Base-by-base conservation (phyloP, 352 stramenopile genomes). In the Globisporangium echinulatum region DNA sequence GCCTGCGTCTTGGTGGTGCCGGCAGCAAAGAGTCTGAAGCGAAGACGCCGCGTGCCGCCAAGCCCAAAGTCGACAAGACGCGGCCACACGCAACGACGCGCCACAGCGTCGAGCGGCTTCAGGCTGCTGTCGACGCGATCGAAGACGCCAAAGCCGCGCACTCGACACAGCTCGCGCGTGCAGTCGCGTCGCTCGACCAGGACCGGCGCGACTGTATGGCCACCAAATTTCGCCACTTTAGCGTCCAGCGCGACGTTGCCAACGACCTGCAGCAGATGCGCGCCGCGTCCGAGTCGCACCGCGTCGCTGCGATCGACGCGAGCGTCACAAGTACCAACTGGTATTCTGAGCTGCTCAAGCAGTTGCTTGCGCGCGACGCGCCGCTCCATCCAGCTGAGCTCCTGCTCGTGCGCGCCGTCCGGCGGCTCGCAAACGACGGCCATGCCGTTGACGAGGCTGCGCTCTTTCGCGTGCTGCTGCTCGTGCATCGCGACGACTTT, bases 71-170 rank as follows among this genome's bases (percentile, higher is more conserved):
- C 37, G 25, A 14, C 33, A 49, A 43, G 25, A 11, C 37, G 50
- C 15, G 37, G 46, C 37, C 57, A 42, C 5, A 33, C 38, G 3
- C 52, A 52, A 49, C 52, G 4, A 52, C 63, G 39, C 49, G 72
- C 8, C 74, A 92, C 64, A 85, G 68, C 42, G 68, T 89, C 15
- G 71, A 83, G 56, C 69, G 77, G 4, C 62, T 92, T 4, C 82
- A 92, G 59, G 62, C 61, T 11, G 66, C 71, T 9, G 62, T 90
- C 8, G 63, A 79, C 49, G 59, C 70, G 33, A 63, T 88, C 50
- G 78, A 84, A n/a, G 43, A 58, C 5, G 59, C 68, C 39, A 88
- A 88, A 58, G 54, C 54, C 1, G 49, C 65, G 19, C 74, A 84
- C 25, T 69, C 76, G 0, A 53, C 63, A 37, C 54, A 66, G 1